These are phyloP conservation scores for Tulasnella sp. DNA, from an alignment of 768 basidiomycete genomes.

Conservation along the genomic window DNA sequence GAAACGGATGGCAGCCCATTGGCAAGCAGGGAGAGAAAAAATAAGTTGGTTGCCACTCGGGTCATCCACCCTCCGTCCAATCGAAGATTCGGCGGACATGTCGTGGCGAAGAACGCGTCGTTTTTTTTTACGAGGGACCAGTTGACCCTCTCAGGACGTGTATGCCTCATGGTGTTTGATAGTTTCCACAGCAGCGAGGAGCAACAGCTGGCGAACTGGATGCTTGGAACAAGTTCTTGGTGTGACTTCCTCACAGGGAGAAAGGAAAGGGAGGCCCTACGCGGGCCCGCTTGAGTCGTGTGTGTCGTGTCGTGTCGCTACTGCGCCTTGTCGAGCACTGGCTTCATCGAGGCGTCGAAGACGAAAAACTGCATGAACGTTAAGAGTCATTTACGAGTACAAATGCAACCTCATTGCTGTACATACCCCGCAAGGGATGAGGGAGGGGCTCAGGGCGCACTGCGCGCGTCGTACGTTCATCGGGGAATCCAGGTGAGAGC, in stretches of 20 bases:
- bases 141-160: slow-evolving; percentile 3
- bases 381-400: not conserved
- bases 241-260: not conserved
- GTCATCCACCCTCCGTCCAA: not conserved
- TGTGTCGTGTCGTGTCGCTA: too few species aligned
- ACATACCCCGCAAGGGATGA: not conserved
- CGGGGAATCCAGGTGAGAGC: not conserved
- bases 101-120: not conserved
- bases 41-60: not conserved
- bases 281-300: not conserved
- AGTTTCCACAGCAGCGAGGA: not conserved
- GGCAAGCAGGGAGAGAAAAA: too few species aligned
- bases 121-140: not conserved
- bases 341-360: not conserved
- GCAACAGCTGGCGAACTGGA: not conserved
- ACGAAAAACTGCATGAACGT: not conserved
- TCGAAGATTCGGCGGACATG: not conserved
- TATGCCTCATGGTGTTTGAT: not conserved
- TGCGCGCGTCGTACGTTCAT: not conserved
- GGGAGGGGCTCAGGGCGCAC: not conserved
- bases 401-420: not conserved
- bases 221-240: not conserved
- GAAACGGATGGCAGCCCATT: not conserved
- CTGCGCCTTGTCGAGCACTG: too few species aligned
- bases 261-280: not conserved